Conservation (phyloP, 805 yeast species). For the Monosporozyma solicola region DNA sequence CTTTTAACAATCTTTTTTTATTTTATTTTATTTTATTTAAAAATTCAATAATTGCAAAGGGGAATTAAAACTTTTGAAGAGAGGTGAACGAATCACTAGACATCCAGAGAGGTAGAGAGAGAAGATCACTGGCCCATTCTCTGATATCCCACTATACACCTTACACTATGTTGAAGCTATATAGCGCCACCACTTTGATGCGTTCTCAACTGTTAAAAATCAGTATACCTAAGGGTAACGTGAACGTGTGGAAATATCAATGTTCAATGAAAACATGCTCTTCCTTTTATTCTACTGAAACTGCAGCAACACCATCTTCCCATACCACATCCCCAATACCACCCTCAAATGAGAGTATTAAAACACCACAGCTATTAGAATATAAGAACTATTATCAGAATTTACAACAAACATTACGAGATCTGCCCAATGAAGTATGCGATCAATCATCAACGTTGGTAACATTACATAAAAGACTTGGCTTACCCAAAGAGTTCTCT, state of each 20-base stretch:
- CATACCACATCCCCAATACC: neutral
- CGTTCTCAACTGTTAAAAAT: neutral
- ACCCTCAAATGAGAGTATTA: neutral
- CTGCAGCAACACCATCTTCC: neutral
- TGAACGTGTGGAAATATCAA: neutral
- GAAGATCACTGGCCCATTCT: neutral
- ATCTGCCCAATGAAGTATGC: conserved; percentile 42
- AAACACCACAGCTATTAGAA: conserved; percentile 12
- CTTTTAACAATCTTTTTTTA: too few relatives aligned
- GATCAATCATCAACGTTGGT: conserved; percentile 58
- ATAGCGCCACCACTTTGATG: neutral
- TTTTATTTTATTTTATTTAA: neutral
- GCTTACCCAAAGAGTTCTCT: conserved; percentile 48
- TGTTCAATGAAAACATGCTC: neutral
- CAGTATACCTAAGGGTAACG: neutral
- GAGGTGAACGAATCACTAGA: neutral
- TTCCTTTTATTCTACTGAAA: neutral
- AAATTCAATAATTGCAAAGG: neutral
- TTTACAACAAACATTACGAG: conserved; percentile 14
- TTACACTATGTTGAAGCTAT: neutral
- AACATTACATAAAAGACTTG: conserved; percentile 70
- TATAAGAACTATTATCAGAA: conserved; percentile 20
- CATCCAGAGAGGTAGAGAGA: neutral
- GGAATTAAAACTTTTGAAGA: neutral
- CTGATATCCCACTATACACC: neutral